A percentile compares a stretch with the other conserved stretches of the same genome.
Evolutionary conservation across 495 filamentous ascomycete genomes (phyloP).

Genomic region (Penicillium desertorum): DNA sequence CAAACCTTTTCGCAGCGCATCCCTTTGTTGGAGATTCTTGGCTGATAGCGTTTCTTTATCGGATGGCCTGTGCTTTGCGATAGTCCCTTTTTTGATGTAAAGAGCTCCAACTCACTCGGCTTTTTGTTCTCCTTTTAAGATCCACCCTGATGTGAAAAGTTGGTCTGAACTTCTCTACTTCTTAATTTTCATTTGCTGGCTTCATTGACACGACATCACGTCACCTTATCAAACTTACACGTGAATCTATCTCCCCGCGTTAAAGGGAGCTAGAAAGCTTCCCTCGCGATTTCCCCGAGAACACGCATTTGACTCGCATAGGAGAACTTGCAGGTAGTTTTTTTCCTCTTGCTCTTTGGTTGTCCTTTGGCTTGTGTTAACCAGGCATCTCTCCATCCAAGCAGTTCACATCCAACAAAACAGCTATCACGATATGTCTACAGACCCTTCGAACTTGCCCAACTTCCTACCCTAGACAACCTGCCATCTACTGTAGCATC

Average conservation of each 20-base stretch:
- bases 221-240: not conserved
- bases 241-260: not conserved
- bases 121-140: not conserved
- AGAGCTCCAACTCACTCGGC: not conserved
- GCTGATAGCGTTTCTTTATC: not conserved
- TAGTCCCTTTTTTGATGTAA: not conserved
- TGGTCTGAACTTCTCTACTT: not conserved
- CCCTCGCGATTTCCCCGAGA: not conserved
- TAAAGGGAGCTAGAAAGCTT: not conserved
- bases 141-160: not conserved
- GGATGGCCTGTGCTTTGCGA: not conserved
- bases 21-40: not conserved
- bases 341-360: no score
- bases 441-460: slow-evolving; percentile 1
- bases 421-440: not conserved
- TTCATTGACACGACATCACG: not conserved
- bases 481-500: not conserved
- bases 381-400: not conserved
- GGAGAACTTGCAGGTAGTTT: not conserved
- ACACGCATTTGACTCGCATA: not conserved
- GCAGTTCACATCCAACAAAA: not conserved
- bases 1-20: not conserved
- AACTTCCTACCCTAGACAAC: slow-evolving; percentile 1
- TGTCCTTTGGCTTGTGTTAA: not conserved
- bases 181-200: not conserved